phyloP scores from a whole-genome alignment of 306 rosid species.

The Pyrus bretschneideri region DNA sequence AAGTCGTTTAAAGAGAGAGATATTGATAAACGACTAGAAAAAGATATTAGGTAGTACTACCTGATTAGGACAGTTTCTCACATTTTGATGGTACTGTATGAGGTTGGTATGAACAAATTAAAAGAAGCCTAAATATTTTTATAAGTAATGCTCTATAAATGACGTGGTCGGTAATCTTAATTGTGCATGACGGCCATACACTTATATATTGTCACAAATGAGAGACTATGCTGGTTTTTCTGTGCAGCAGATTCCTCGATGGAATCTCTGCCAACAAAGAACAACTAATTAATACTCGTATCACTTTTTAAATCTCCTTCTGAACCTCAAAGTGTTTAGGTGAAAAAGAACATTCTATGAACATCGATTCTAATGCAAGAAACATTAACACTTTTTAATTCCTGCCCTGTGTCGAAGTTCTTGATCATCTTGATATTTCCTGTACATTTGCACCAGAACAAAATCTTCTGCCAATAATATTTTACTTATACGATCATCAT shows the following conservation, averaged over 20 bases:
- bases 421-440: conserved; percentile 7
- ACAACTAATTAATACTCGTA: neutral
- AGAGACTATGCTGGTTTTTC: conserved; percentile 1
- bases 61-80: neutral
- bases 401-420: neutral
- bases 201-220: neutral
- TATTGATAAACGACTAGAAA: no score
- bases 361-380: neutral
- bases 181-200: neutral
- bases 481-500: conserved; percentile 25
- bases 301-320: no score
- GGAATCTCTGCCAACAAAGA: neutral
- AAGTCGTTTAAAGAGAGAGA: no score
- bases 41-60: no score
- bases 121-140: no score
- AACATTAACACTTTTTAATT: neutral
- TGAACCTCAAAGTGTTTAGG: neutral
- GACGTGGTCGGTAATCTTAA: neutral
- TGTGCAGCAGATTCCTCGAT: neutral
- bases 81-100: neutral
- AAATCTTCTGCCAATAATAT: conserved; percentile 31
- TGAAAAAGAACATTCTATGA: neutral
- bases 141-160: neutral
- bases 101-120: neutral
- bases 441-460: conserved; percentile 14